These are phyloP conservation scores for Phanerodontia chrysosporium DNA, from an alignment of 768 basidiomycete species.

Conservation along the genomic window DNA sequence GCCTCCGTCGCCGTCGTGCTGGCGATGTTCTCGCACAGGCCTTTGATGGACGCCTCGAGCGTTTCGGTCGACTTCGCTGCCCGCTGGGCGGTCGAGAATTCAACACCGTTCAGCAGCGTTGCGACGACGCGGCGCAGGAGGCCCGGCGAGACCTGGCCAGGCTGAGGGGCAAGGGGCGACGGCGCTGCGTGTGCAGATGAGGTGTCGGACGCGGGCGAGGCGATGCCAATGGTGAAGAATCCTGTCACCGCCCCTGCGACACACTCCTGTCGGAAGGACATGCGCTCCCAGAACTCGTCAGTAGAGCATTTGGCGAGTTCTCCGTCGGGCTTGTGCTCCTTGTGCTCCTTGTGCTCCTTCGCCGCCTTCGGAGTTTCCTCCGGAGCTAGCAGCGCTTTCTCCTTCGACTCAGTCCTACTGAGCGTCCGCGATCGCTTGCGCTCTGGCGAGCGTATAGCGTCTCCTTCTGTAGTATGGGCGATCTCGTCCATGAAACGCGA, in stretches of 20 bases:
- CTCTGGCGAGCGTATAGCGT: conserved; percentile 54
- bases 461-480: conserved; percentile 62
- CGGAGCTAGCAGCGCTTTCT: conserved; percentile 8
- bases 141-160: conserved; percentile 60
- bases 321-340: conserved; percentile 32
- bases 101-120: conserved; percentile 67
- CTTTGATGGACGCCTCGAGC: conserved; percentile 62
- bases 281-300: conserved; percentile 95
- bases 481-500: conserved; percentile 91
- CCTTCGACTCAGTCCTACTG: conserved; percentile 2
- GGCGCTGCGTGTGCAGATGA: conserved; percentile 18
- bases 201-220: background rate
- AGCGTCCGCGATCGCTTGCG: conserved; percentile 50
- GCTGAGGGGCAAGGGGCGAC: conserved; percentile 46
- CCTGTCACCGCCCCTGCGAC: conserved; percentile 86
- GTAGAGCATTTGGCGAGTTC: conserved; percentile 55
- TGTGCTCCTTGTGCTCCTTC: conserved; percentile 20
- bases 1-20: conserved; percentile 5
- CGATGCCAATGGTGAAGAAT: conserved; percentile 71
- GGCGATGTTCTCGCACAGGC: conserved; percentile 64
- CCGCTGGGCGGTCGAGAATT: conserved; percentile 67
- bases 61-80: conserved; percentile 67
- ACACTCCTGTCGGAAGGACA: conserved; percentile 96
- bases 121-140: conserved; percentile 68
- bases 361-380: conserved; percentile 7